Base-by-base conservation (phyloP, 1,139 yeast species). In the Nakaseomyces kungkrabaensis region DNA sequence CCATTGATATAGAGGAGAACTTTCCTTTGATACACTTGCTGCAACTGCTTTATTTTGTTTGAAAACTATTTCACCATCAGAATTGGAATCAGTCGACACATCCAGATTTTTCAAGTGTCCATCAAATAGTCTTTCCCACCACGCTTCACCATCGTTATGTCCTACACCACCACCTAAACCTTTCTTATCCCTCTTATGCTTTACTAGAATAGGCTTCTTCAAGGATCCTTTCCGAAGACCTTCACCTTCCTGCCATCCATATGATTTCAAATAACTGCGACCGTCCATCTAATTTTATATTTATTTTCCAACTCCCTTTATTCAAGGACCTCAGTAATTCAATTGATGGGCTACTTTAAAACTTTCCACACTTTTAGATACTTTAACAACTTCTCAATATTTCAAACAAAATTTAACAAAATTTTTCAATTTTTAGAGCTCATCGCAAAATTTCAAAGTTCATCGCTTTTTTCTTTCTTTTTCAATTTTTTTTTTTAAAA, bases 101-200 rank as follows among this genome's bases (percentile, higher is more conserved):
- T 86, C 90, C 46, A 92, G 66, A 24, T 79, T 77, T 63, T 87
- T 87, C 55, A 92, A 75, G 59, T 89, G 96, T 1, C 96, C 96
- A 67, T 92, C 97, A 69, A 92, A 92, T 46, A 90, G 72, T 57
- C 85, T 76, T 58, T 92, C 97, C 98, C 98, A 92, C 98, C 98
- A 92, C 48, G 87, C 84, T 60, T 89, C 97, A 40, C 67, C 56
- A 24, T 83, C 82, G 54, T 78, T 83, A 6, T 59, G 59, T 29
- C 68, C 68, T 8, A 65, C 63, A 4, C 71, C 71, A 43, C 64
- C 59, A 4, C 72, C 73, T 43, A 92, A 73, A 4, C 98, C 98
- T 62, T 88, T 88, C 52, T 82, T 83, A 63, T 92, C 97, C 58
- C 81, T 82, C 69, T 92, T 89, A 62, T 92, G 97, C 58, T 84